phyloP scores from a whole-genome alignment of 148 eudicot species.

The Vaccinium myrtillus region DNA sequence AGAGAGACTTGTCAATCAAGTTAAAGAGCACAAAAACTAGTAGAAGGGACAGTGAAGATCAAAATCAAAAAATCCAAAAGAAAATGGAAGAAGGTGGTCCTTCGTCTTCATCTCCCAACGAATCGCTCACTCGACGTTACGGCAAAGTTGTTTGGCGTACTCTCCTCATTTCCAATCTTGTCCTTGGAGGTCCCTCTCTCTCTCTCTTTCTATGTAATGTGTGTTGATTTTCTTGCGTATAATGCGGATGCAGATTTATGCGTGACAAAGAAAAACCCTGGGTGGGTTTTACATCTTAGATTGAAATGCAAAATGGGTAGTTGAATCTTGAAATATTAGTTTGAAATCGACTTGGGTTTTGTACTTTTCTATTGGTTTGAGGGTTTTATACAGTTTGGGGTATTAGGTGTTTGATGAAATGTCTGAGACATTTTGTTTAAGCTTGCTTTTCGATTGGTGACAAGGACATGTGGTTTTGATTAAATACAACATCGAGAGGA shows the following conservation, averaged over 20 bases:
- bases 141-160: constrained; percentile 8
- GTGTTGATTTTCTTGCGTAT: background rate
- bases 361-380: background rate
- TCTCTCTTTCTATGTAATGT: background rate
- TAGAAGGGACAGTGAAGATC: background rate
- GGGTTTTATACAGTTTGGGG: background rate
- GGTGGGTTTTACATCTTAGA: background rate
- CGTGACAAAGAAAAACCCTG: background rate
- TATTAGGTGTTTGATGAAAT: constrained; percentile 11
- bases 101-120: background rate
- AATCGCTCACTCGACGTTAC: constrained; percentile 4
- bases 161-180: constrained; percentile 15
- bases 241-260: background rate
- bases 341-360: constrained; percentile 12
- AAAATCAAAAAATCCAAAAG: background rate
- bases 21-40: background rate
- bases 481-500: background rate
- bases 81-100: background rate
- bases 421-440: constrained; percentile 1
- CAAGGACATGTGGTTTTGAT: background rate
- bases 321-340: background rate
- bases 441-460: background rate
- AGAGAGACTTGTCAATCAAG: background rate
- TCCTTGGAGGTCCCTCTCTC: constrained; percentile 4
- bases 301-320: background rate